These are phyloP conservation scores for Aspergillus sp. DNA, from an alignment of 2,329 filamentous ascomycete species.

Conservation along the genomic window DNA sequence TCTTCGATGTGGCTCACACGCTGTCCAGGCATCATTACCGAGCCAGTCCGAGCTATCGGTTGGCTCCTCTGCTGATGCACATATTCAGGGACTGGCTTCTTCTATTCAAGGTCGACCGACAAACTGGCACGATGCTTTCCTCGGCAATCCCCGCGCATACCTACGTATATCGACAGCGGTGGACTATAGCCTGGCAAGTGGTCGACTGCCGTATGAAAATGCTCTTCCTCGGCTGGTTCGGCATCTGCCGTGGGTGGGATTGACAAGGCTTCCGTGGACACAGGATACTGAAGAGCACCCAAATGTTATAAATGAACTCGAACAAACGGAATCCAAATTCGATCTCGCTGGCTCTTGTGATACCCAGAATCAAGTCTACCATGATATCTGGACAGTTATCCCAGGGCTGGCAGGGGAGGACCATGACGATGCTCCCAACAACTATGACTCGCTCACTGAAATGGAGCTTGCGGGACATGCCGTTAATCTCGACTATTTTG, in stretches of 20 bases:
- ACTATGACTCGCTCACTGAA: neutral
- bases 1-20: conserved; percentile 4
- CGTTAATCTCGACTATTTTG: conserved; percentile 6
- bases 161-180: conserved; percentile 22
- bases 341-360: too few species aligned
- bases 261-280: neutral
- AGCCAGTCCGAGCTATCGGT: neutral
- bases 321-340: too few species aligned
- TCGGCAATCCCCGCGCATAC: conserved; percentile 19
- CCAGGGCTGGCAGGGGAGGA: neutral
- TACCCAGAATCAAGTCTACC: too few species aligned
- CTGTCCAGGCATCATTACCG: too few species aligned
- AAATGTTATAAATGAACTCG: too few species aligned
- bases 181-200: conserved; percentile 18
- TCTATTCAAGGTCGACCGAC: conserved; percentile 4
- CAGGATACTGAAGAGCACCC: neutral
- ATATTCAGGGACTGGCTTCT: neutral
- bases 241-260: conserved; percentile 11
- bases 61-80: neutral
- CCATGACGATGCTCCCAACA: neutral
- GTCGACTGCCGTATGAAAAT: conserved; percentile 14
- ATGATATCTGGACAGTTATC: too few species aligned
- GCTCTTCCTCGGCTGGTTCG: conserved; percentile 17
- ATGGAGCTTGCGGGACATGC: neutral
- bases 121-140: conserved; percentile 20